These are phyloP conservation scores for Takashimella koratensis DNA, from an alignment of 1,284 basidiomycete genomes.

Conservation along the genomic window DNA sequence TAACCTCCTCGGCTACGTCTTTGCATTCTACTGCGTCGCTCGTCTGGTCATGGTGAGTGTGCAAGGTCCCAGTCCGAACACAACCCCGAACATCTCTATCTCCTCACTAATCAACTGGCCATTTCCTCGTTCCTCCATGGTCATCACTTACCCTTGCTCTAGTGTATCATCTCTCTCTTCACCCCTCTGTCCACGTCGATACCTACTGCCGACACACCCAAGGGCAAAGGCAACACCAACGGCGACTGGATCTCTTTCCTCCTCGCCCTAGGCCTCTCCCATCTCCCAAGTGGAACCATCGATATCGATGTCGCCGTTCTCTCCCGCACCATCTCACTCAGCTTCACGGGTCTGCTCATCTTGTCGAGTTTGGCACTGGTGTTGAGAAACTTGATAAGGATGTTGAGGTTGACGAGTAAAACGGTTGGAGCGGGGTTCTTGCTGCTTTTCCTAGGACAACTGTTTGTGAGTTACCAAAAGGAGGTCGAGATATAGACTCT, in stretches of 20 bases:
- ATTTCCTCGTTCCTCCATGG: neutral
- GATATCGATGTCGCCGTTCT: constrained; percentile 45
- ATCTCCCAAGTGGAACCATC: constrained; percentile 33
- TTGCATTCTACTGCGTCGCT: constrained; percentile 46
- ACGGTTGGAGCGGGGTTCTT: constrained; percentile 48
- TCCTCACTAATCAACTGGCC: no score
- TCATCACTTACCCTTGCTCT: neutral
- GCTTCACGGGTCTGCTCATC: constrained; percentile 45
- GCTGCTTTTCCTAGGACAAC: constrained; percentile 44
- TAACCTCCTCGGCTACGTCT: constrained; percentile 42
- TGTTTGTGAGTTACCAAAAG: constrained; percentile 43
- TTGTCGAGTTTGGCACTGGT: constrained; percentile 45
- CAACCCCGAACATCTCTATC: no score
- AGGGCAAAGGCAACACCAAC: constrained; percentile 41
- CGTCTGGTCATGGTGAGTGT: constrained; percentile 42
- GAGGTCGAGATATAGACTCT: no score
- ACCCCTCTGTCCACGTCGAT: constrained; percentile 29
- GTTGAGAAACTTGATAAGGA: constrained; percentile 42
- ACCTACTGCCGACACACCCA: constrained; percentile 6
- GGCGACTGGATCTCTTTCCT: constrained; percentile 51
- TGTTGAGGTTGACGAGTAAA: constrained; percentile 44
- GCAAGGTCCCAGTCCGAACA: neutral
- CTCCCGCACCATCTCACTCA: constrained; percentile 44
- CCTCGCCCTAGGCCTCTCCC: constrained; percentile 41
- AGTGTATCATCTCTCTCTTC: constrained; percentile 45